Percentiles rank a stretch among this genome's conserved stretches.
phyloP scores from a whole-genome alignment of 78 protist genomes.

The Dictyostelium firmibasis region DNA sequence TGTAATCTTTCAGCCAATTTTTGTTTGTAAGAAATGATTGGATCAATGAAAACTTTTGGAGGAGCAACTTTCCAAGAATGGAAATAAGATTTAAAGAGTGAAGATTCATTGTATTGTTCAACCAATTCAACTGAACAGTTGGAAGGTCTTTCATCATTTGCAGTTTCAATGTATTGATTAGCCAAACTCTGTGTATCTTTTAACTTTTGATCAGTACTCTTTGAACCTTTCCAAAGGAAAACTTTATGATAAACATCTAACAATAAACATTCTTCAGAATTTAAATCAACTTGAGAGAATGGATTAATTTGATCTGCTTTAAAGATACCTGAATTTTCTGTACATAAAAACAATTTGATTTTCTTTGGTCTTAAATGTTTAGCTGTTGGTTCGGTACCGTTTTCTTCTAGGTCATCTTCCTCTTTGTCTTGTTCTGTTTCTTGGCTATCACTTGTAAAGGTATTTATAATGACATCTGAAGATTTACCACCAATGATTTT shows the following conservation, averaged over 20 bases:
- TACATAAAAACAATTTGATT: slow-evolving; percentile 17
- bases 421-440: neutral
- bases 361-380: slow-evolving; percentile 10
- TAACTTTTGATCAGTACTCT: slow-evolving; percentile 45
- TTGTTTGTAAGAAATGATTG: neutral
- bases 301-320: slow-evolving; percentile 65
- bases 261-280: slow-evolving; percentile 30
- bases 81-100: slow-evolving; percentile 31
- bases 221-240: slow-evolving; percentile 63
- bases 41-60: slow-evolving; percentile 66
- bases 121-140: neutral
- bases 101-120: slow-evolving; percentile 10
- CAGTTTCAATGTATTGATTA: slow-evolving; percentile 1
- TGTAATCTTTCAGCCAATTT: neutral
- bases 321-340: slow-evolving; percentile 60
- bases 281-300: slow-evolving; percentile 63
- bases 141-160: neutral
- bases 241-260: slow-evolving; percentile 9
- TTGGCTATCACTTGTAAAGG: neutral
- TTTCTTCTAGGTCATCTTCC: neutral
- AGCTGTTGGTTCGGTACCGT: neutral
- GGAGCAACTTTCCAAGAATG: slow-evolving; percentile 52
- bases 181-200: slow-evolving; percentile 9
- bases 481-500: slow-evolving; percentile 41
- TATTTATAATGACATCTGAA: neutral